Percentiles rank a stretch among this genome's conserved stretches.
These are phyloP conservation scores for Podila clonocystis DNA, from an alignment of 192 early-diverging fungal species.

Conservation along the genomic window DNA sequence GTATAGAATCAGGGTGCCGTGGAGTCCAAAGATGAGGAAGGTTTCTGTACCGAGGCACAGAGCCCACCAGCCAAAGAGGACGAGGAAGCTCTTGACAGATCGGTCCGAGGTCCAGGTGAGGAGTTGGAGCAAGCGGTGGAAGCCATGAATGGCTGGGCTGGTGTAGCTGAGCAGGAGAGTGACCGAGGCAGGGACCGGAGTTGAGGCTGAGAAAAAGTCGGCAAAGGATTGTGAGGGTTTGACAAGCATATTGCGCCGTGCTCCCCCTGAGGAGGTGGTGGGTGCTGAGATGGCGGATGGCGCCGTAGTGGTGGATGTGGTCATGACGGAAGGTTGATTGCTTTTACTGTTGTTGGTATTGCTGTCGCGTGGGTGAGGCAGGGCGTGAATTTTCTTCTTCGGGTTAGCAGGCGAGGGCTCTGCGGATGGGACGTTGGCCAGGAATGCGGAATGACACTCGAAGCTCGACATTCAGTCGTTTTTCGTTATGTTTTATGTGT, in stretches of 20 bases:
- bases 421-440: slow-evolving; percentile 33
- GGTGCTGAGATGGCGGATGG: neutral
- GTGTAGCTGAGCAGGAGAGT: slow-evolving; percentile 53
- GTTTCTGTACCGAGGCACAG: slow-evolving; percentile 51
- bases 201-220: slow-evolving; percentile 55
- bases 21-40: slow-evolving; percentile 49
- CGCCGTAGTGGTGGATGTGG: slow-evolving; percentile 6
- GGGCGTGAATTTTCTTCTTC: slow-evolving; percentile 16
- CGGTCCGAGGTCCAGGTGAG: slow-evolving; percentile 55
- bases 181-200: slow-evolving; percentile 54
- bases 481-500: neutral
- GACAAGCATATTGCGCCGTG: neutral
- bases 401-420: slow-evolving; percentile 31
- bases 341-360: neutral
- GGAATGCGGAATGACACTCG: slow-evolving; percentile 42
- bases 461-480: slow-evolving; percentile 44
- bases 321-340: slow-evolving; percentile 12
- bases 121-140: slow-evolving; percentile 50
- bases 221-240: slow-evolving; percentile 35
- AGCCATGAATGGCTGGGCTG: slow-evolving; percentile 45
- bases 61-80: slow-evolving; percentile 58
- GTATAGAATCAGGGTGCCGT: slow-evolving; percentile 36
- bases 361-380: slow-evolving; percentile 3
- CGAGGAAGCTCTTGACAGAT: slow-evolving; percentile 52
- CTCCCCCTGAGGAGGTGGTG: slow-evolving; percentile 3